Conservation (phyloP, 495 filamentous ascomycete genomes). For the Hypoxylon trugodes region DNA sequence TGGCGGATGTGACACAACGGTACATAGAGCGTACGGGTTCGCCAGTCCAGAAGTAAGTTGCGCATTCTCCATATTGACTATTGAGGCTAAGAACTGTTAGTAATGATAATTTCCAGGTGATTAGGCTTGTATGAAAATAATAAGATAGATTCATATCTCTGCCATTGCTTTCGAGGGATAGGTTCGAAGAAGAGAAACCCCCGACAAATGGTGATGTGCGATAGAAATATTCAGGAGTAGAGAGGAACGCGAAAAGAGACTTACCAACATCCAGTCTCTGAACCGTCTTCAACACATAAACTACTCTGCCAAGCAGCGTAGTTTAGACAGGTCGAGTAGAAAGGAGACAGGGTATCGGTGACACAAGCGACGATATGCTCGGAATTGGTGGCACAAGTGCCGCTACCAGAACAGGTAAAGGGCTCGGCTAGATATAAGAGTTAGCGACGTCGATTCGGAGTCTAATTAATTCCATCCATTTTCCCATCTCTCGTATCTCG, state of each 20-base stretch:
- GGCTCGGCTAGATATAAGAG: slow-evolving; percentile 21
- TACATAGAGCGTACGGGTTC: slow-evolving; percentile 45
- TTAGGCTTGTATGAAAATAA: too few relatives aligned
- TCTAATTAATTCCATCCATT: not conserved
- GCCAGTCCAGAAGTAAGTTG: slow-evolving; percentile 50
- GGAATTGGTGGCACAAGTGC: slow-evolving; percentile 44
- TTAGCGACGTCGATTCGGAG: slow-evolving; percentile 2
- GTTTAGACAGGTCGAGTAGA: slow-evolving; percentile 49
- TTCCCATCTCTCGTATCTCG: too few relatives aligned
- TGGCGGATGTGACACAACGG: slow-evolving; percentile 38
- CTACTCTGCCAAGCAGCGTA: slow-evolving; percentile 39
- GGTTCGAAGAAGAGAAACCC: not conserved
- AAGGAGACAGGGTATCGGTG: slow-evolving; percentile 26
- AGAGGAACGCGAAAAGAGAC: slow-evolving; percentile 11
- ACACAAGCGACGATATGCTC: slow-evolving; percentile 47
- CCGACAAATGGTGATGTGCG: not conserved
- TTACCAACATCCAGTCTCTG: slow-evolving; percentile 52
- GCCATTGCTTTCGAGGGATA: not conserved
- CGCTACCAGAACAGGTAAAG: slow-evolving; percentile 33
- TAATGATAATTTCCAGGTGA: not conserved
- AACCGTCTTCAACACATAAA: slow-evolving; percentile 30
- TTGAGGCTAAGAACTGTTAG: slow-evolving; percentile 20
- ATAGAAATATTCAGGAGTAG: not conserved
- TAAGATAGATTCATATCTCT: not conserved
- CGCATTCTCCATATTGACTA: slow-evolving; percentile 38